phyloP scores from a whole-genome alignment of 306 rosid species.

The Trichosanthes cucumerina region DNA sequence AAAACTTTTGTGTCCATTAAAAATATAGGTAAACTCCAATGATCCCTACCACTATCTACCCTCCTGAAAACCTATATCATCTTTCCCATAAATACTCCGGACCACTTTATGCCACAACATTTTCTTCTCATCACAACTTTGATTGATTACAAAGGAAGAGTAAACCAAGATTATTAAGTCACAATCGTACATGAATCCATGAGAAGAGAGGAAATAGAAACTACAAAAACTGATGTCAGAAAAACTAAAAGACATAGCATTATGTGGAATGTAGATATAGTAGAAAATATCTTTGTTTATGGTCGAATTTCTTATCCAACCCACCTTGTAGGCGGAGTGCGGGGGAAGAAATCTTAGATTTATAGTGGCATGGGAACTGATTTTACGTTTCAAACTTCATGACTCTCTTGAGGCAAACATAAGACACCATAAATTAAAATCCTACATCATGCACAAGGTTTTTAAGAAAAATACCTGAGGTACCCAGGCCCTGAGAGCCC shows the following conservation, averaged over 20 bases:
- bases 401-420: not conserved
- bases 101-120: not conserved
- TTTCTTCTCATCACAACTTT: not conserved
- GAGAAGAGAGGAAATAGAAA: not conserved
- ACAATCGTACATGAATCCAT: not conserved
- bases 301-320: not conserved
- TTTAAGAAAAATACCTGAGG: constrained; percentile 61
- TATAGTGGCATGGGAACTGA: not conserved
- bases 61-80: not conserved
- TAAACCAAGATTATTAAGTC: not conserved
- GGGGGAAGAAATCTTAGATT: not conserved
- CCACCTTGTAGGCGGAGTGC: not conserved
- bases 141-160: not conserved
- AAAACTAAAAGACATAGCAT: not conserved
- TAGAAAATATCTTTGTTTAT: not conserved
- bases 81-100: not conserved
- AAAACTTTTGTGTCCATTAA: not conserved
- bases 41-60: not conserved
- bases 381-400: not conserved
- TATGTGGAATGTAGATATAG: not conserved
- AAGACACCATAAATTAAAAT: not conserved
- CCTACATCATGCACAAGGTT: not conserved
- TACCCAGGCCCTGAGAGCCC: constrained; percentile 68
- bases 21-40: not conserved
- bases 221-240: not conserved